Percentiles rank a stretch among this genome's conserved stretches.
Conservation (phyloP, 2,329 filamentous ascomycete species). For the Tolypocladium guangdongense region DNA sequence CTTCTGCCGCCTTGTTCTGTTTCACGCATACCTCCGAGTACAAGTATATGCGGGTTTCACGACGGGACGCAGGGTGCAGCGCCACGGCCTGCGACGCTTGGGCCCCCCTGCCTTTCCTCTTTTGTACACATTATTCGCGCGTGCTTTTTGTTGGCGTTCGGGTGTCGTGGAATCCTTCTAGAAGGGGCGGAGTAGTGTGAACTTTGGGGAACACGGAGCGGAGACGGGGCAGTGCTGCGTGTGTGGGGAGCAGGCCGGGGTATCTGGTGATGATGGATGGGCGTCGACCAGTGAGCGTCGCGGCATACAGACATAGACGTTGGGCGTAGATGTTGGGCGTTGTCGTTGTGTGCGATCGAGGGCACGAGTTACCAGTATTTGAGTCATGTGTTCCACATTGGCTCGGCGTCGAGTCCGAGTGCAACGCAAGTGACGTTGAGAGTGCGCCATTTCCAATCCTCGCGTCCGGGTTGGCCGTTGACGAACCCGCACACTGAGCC, state of each 20-base stretch:
- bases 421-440: neutral
- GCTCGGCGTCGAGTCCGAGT: neutral
- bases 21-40: neutral
- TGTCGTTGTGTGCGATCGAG: neutral
- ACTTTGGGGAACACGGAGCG: neutral
- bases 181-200: constrained; percentile 14
- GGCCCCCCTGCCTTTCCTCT: neutral
- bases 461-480: neutral
- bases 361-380: neutral
- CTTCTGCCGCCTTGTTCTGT: neutral
- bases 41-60: neutral
- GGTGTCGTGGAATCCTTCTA: constrained; percentile 22
- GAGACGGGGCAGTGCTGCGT: neutral
- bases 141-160: neutral
- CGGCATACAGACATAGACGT: neutral
- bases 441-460: neutral
- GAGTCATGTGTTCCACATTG: neutral
- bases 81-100: neutral
- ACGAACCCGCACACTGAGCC: neutral
- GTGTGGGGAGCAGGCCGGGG: neutral
- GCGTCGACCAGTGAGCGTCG: neutral
- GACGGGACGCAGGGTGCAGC: neutral
- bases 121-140: neutral
- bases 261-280: neutral
- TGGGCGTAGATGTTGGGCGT: too few species aligned